phyloP scores from a whole-genome alignment of 176 grass and related monocot genomes.

The Musa troglodytarum region DNA sequence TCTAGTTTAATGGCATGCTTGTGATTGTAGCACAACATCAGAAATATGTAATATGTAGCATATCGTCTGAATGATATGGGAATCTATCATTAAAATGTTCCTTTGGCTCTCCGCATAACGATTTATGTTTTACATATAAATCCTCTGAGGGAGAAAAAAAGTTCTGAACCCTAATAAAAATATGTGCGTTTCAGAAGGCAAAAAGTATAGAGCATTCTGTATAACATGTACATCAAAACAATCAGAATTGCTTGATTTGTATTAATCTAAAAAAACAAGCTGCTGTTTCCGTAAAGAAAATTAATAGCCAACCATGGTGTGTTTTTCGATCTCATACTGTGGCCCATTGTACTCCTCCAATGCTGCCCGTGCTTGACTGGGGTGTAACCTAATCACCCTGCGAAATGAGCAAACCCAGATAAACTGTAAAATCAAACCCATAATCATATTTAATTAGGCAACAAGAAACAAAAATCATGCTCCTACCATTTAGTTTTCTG shows the following conservation, averaged over 20 bases:
- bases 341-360: slow-evolving; percentile 28
- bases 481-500: slow-evolving; percentile 31
- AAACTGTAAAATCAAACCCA: background rate
- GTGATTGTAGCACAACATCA: too few species aligned
- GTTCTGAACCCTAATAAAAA: background rate
- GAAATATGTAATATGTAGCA: too few species aligned
- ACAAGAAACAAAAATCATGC: background rate
- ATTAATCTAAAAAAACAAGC: background rate
- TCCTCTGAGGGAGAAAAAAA: background rate
- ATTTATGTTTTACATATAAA: background rate
- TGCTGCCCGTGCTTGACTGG: slow-evolving; percentile 14
- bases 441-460: background rate
- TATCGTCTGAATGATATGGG: too few species aligned
- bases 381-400: slow-evolving; percentile 22
- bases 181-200: background rate
- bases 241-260: background rate
- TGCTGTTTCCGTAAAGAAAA: background rate
- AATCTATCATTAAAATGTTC: too few species aligned
- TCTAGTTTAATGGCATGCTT: too few species aligned
- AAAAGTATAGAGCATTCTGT: background rate
- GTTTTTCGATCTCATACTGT: slow-evolving; percentile 31
- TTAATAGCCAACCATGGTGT: slow-evolving; percentile 15
- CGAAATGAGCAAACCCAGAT: background rate
- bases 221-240: background rate
- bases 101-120: background rate